These are phyloP conservation scores for Saccharomycopsis sp. DNA, from an alignment of 805 yeast genomes.

Conservation along the genomic window DNA sequence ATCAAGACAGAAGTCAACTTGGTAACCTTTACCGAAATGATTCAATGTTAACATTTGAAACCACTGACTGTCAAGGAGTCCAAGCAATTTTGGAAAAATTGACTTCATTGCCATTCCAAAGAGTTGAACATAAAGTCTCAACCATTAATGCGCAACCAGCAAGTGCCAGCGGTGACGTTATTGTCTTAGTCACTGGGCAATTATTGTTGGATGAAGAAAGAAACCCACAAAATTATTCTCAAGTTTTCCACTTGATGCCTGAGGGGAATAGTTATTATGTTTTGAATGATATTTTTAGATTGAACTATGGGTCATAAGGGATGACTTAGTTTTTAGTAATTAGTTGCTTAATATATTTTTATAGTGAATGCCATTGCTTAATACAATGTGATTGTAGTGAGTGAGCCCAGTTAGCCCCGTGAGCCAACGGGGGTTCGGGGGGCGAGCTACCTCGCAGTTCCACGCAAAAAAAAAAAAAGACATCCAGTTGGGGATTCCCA, in stretches of 20 bases:
- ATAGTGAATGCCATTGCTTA: too few relatives aligned
- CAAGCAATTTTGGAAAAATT: constrained; percentile 89
- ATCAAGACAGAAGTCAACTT: constrained; percentile 83
- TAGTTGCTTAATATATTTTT: too few relatives aligned
- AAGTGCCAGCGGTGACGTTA: constrained; percentile 82
- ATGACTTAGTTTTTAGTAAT: too few relatives aligned
- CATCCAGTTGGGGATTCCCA: too few relatives aligned
- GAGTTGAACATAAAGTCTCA: constrained; percentile 88
- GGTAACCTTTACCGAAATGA: constrained; percentile 93
- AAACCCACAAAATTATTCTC: constrained; percentile 93
- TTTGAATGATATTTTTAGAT: constrained; percentile 93
- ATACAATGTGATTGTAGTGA: too few relatives aligned
- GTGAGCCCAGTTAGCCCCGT: not conserved
- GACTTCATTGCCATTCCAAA: constrained; percentile 80
- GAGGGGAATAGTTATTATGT: constrained; percentile 89
- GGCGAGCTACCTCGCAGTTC: not conserved
- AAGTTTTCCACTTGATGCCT: constrained; percentile 94
- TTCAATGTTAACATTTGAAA: constrained; percentile 96
- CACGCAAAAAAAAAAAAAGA: too few relatives aligned
- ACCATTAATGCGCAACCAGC: constrained; percentile 98
- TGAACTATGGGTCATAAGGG: constrained; percentile 67
- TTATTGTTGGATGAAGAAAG: constrained; percentile 86
- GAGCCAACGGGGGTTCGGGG: not conserved
- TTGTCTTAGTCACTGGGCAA: constrained; percentile 97
- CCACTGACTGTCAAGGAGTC: constrained; percentile 91